Conservation (phyloP, 257 asterid genomes). For the Avicennia marina region DNA sequence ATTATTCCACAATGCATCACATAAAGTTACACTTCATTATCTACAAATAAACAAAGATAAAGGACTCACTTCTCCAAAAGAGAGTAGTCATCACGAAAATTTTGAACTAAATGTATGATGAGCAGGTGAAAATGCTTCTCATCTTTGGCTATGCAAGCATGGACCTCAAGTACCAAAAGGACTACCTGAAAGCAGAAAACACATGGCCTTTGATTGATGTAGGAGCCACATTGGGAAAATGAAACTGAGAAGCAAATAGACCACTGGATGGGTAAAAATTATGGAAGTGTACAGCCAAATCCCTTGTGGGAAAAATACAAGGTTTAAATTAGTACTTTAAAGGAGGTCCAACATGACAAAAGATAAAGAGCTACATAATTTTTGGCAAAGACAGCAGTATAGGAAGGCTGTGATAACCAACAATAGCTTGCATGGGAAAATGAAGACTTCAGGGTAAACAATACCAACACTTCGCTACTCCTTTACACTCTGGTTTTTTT, state of each 20-base stretch:
- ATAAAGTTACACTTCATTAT: neutral
- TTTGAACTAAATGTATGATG: constrained; percentile 64
- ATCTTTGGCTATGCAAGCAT: constrained; percentile 95
- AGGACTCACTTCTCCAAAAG: constrained; percentile 83
- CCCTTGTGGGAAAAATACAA: too few species aligned
- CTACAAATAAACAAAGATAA: constrained; percentile 2
- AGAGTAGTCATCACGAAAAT: constrained; percentile 71
- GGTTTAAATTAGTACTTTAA: neutral
- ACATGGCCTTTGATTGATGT: neutral
- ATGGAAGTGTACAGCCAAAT: too few species aligned
- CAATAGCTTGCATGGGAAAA: neutral
- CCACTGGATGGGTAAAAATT: too few species aligned
- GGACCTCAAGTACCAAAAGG: constrained; percentile 94
- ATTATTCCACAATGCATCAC: constrained; percentile 15
- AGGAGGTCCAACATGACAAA: neutral
- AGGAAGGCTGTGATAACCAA: neutral
- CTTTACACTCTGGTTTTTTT: too few species aligned
- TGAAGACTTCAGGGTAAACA: neutral
- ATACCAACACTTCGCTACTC: neutral
- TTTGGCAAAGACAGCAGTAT: neutral
- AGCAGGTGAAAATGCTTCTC: constrained; percentile 79
- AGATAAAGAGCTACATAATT: neutral
- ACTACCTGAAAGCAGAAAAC: constrained; percentile 60
- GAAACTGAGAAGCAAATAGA: neutral
- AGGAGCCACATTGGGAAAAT: neutral